Evolutionary conservation across 345 rosid species (phyloP), one percentile per base, ranked within the genome.

Genomic region (Streptanthus diversifolius): DNA sequence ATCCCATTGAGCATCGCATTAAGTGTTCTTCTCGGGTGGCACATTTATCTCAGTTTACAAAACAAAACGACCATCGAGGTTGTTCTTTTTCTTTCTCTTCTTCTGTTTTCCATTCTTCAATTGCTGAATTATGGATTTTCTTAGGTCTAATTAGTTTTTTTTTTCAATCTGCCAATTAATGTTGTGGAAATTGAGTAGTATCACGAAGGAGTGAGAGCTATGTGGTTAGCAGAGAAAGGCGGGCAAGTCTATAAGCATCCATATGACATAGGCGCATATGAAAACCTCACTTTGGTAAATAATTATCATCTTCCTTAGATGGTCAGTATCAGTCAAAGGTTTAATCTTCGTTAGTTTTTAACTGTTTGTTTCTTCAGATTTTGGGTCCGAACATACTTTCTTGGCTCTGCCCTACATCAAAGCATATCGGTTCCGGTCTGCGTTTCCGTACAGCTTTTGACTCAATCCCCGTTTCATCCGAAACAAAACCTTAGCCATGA

Each of bases 61-160:
- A 92, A 92, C 84, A 92, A 92, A 82, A 92, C 96, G 8, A 90
- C 96, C 30, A 90, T 92, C 17, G 98, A 92, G 96, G 96, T 92
- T 82, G 22, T 57, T 66, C 40, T 52, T 63, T 48, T 24, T 30
- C 52, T 18, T 73, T 48, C 51, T 47, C 49, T 63, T 21, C 2
- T 49, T 45, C 39, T 64, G 25, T 5, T 54, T 17, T 40, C 22
- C 52, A 37, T 21, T 24, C 35, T 63, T 56, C 8, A 17, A 54
- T 40, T 66, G 68, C 39, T 68, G 24, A 37, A 41, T 22, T 63
- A 3, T 21, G 36, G 44, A 12, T 60, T 59, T 51, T 11, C 1
- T 61, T 33, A 21, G 14, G 44, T 47, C 40, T 62, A 35, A n/a
- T 25, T 18, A 11, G 33, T 12, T 4, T 60, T 29, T 39, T 13